Evolutionary conservation across 2,329 filamentous ascomycete genomes (phyloP), one percentile per base, ranked within the genome.

Genomic region (Venturia oleaginea): DNA sequence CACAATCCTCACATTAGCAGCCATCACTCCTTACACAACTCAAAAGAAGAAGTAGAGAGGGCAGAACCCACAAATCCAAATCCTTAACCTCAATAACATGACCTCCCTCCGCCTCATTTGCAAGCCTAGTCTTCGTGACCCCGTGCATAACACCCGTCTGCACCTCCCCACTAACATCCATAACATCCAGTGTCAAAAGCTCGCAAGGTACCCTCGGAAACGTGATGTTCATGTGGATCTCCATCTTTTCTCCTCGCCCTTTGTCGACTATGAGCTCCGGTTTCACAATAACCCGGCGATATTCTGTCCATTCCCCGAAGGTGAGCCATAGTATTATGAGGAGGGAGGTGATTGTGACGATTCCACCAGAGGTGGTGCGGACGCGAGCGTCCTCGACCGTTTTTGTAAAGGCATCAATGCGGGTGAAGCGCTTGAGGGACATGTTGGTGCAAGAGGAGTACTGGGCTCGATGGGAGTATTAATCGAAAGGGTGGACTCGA

Each of bases 401-500:
- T 80, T 99, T 99, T 62, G 93, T 96, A 76, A 99, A 99, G 83
- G 94, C 94, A 78, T 99, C 94, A 68, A 99, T 90, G 84, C 89
- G 88, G 66, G 90, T 96, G 75, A 99, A 97, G 76, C 94, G 88
- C 81, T 96, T 96, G 73, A 88, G 80, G 69, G 92, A 82, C 94
- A 97, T 97, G 46, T 62, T 71, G 66, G 37, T 57, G 54, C 30
- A 42, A 30, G 42, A 42, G 37, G 32, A 55, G 27, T 34, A n/a
- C 2, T 17, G 22, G 15, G 34, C 27, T 54, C 48, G 27, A 24
- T 27, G 10, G 48, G 22, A n/a, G 22, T 54, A 54, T 30, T 54
- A 30, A 15, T 54, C 17, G 24, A 48, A 7, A 11, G 22, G 30
- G 51, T 30, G 19, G 17, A 34, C 27, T 55, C 30, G 51, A 57